Evolutionary conservation across 1,139 yeast genomes (phyloP).

Genomic region (Nakaseomyces bracarensis): DNA sequence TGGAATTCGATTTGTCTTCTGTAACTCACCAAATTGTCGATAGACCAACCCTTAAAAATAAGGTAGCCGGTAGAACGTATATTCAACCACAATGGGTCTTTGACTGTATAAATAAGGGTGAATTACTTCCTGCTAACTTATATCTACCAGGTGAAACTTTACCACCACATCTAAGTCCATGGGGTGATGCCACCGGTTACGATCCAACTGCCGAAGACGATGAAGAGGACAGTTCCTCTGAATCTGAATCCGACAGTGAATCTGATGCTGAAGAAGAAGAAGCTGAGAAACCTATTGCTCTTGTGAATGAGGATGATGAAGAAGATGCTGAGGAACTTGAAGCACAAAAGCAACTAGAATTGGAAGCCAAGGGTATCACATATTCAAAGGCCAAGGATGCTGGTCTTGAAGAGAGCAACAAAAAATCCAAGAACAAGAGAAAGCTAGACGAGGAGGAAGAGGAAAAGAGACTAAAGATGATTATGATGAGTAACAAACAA

Average conservation of each 20-base stretch:
- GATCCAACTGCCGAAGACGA: constrained; percentile 62
- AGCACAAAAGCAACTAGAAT: constrained; percentile 78
- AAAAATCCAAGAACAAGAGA: constrained; percentile 35
- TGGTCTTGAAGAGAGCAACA: constrained; percentile 17
- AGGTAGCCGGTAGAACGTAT: constrained; percentile 87
- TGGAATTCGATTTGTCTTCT: constrained; percentile 50
- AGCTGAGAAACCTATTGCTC: constrained; percentile 19
- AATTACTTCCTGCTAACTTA: constrained; percentile 62
- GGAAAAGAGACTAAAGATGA: constrained; percentile 80
- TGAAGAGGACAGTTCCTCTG: constrained; percentile 46
- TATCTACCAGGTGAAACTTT: constrained; percentile 92
- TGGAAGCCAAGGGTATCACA: constrained; percentile 82
- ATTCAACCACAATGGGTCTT: constrained; percentile 98
- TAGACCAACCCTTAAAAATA: constrained; percentile 70
- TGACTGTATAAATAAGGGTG: constrained; percentile 76
- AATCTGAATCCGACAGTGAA: constrained; percentile 42
- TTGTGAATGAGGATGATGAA: constrained; percentile 34
- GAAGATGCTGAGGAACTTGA: constrained; percentile 52
- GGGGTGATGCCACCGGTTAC: constrained; percentile 94
- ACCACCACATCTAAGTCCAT: constrained; percentile 96
- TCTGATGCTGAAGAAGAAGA: constrained; percentile 41
- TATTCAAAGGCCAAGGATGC: constrained; percentile 49
- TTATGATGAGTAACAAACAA: constrained; percentile 97
- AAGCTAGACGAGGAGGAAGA: constrained; percentile 51
- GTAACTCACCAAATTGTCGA: constrained; percentile 93